phyloP scores from a whole-genome alignment of 139 green algal species.

The Haematococcus lacustris region DNA sequence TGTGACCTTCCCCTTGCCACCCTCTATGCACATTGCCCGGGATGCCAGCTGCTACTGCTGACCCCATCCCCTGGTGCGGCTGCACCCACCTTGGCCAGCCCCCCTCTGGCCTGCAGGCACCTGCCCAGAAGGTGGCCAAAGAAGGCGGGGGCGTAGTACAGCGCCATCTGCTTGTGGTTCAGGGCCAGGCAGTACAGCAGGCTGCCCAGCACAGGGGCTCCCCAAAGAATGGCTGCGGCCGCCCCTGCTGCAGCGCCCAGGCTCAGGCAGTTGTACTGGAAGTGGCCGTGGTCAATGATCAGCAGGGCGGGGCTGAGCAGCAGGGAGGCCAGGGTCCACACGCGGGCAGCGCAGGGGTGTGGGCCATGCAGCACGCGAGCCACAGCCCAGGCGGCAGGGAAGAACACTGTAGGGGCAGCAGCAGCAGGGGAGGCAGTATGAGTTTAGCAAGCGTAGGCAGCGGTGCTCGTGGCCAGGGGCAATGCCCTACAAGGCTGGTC shows the following conservation, averaged over 20 bases:
- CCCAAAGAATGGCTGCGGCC: constrained; percentile 11
- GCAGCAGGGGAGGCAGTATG: not conserved
- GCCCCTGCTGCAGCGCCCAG: constrained; percentile 22
- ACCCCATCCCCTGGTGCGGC: too few species aligned
- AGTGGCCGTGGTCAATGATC: constrained; percentile 97
- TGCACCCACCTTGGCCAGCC: constrained; percentile 2
- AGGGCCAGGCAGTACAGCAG: constrained; percentile 76
- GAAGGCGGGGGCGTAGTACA: constrained; percentile 95
- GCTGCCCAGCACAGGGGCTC: constrained; percentile 33
- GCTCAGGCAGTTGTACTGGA: constrained; percentile 70
- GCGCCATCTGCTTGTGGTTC: constrained; percentile 92
- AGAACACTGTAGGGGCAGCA: constrained; percentile 54
- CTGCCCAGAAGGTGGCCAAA: constrained; percentile 88
- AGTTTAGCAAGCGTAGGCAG: constrained; percentile 7
- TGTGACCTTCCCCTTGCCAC: too few species aligned
- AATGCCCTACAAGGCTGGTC: not conserved
- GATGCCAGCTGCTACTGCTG: too few species aligned
- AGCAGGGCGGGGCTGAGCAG: constrained; percentile 79
- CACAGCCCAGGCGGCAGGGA: constrained; percentile 57
- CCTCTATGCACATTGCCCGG: too few species aligned
- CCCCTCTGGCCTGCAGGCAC: constrained; percentile 37
- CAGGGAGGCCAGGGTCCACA: constrained; percentile 31
- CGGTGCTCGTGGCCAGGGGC: not conserved
- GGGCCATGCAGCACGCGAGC: constrained; percentile 14
- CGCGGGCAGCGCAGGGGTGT: not conserved